These are phyloP conservation scores for Diaporthe sp. DNA, from an alignment of 2,329 filamentous ascomycete genomes.

Conservation along the genomic window DNA sequence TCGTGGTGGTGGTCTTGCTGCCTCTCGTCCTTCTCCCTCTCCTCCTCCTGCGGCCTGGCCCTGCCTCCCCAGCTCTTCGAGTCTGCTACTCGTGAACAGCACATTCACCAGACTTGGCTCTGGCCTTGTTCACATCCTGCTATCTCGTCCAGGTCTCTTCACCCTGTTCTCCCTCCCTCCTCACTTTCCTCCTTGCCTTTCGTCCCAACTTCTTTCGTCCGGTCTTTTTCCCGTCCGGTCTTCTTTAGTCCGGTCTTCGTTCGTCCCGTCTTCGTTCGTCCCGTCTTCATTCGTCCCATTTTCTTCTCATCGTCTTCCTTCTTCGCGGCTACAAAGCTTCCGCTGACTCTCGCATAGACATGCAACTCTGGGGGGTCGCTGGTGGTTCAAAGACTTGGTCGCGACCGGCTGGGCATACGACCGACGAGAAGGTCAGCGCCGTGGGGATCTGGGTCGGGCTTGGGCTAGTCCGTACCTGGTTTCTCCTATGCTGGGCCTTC, in stretches of 20 bases:
- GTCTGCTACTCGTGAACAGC: not conserved
- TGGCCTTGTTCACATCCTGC: not conserved
- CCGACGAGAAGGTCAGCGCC: not conserved
- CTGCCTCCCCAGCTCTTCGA: not conserved
- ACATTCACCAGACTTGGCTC: not conserved
- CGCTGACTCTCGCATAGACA: not conserved
- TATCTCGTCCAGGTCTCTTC: not conserved
- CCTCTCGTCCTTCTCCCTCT: not conserved
- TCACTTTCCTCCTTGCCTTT: not conserved
- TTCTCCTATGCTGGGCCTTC: slow-evolving; percentile 26
- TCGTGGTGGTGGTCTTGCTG: not conserved
- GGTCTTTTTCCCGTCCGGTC: not conserved
- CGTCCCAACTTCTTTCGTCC: not conserved
- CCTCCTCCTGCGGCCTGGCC: no score
- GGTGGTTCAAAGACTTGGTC: not conserved
- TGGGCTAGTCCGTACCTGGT: slow-evolving; percentile 24
- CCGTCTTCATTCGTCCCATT: no score
- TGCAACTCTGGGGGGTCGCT: not conserved
- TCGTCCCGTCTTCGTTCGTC: not conserved
- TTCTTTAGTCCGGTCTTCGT: not conserved
- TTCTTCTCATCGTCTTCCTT: no score
- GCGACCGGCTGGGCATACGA: not conserved
- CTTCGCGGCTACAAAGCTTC: not conserved
- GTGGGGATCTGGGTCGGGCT: slow-evolving; percentile 29
- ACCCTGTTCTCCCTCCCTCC: not conserved